Percentiles rank a stretch among this genome's conserved stretches.
phyloP scores from a whole-genome alignment of 768 basidiomycete genomes.

The Pulveroboletus frians region DNA sequence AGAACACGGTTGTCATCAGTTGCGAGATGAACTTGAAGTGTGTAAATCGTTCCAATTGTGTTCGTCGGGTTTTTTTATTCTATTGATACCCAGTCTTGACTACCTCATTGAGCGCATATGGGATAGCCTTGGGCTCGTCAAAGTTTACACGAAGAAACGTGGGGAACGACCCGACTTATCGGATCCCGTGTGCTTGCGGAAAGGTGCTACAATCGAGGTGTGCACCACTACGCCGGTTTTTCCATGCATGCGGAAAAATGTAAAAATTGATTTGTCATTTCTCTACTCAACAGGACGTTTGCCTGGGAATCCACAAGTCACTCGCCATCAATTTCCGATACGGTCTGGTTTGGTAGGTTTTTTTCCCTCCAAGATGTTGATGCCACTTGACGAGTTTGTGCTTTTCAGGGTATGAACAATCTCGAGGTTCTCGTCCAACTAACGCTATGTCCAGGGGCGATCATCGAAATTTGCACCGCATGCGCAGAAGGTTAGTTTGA shows the following conservation, averaged over 20 bases:
- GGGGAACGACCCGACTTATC: conserved; percentile 88
- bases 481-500: conserved; percentile 87
- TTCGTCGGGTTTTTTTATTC: not conserved
- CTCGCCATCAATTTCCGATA: conserved; percentile 90
- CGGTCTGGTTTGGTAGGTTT: conserved; percentile 81
- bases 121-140: conserved; percentile 76
- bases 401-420: conserved; percentile 23
- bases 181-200: conserved; percentile 88
- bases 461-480: conserved; percentile 92
- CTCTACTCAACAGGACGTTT: conserved; percentile 56
- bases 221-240: not conserved
- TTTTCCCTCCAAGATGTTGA: not conserved
- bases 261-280: not conserved
- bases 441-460: conserved; percentile 55
- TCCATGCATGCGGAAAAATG: not conserved
- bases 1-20: conserved; percentile 89
- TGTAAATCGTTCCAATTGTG: conserved; percentile 11
- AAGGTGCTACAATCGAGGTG: conserved; percentile 91
- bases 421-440: not conserved
- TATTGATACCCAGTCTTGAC: conserved; percentile 44
- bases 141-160: conserved; percentile 96
- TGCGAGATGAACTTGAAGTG: conserved; percentile 94
- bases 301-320: conserved; percentile 88
- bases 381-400: conserved; percentile 3
- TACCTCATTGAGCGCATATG: conserved; percentile 74